Evolutionary conservation across 2,329 filamentous ascomycete species (phyloP), one percentile per base, ranked within the genome.

Genomic region (Colletotrichum higginsianum): DNA sequence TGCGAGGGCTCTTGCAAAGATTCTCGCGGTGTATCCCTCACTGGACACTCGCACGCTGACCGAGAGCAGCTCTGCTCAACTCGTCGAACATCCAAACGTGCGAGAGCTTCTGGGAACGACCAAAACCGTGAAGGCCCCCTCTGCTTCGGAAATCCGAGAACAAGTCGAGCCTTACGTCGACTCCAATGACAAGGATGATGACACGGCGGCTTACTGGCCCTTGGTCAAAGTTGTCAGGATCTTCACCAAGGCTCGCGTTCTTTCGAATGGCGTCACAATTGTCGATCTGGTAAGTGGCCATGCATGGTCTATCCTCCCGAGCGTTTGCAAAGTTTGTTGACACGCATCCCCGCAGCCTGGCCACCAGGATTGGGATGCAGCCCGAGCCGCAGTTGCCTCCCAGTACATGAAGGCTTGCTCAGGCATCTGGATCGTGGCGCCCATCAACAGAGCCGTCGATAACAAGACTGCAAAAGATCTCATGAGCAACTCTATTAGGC

Each of bases 401-500:
- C 82, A 83, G 0, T 92, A 92, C 74, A 86, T 91, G 79, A 87
- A 91, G 75, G 82, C 87, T 67, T 92, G 89, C 73, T 86, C 86
- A 1, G 85, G 86, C 1, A 77, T 91, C 1, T 92, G 88, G 88
- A 87, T 91, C 58, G 86, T 91, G 15, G 87, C 89, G 1, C 88
- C 89, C 0, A 91, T 92, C 66, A 88, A 83, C 53, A 82, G 90
- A 21, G 88, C 88, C 1, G 87, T 91, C 2, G 87, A 91, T 73
- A 87, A 90, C 74, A 89, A 90, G 75, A 84, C 86, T 1, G 88
- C 89, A 0, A 88, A 88, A 63, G 84, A 82, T 0, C 80, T 92
- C 1, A 81, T 91, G 8, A 87, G 88, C 0, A 83, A 88, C n/a
- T 83, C 84, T 0, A 90, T 90, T 80, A 88, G 87, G 75, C 82